Evolutionary conservation across 2,329 filamentous ascomycete species (phyloP).

Genomic region (Corinectria fuckeliana): DNA sequence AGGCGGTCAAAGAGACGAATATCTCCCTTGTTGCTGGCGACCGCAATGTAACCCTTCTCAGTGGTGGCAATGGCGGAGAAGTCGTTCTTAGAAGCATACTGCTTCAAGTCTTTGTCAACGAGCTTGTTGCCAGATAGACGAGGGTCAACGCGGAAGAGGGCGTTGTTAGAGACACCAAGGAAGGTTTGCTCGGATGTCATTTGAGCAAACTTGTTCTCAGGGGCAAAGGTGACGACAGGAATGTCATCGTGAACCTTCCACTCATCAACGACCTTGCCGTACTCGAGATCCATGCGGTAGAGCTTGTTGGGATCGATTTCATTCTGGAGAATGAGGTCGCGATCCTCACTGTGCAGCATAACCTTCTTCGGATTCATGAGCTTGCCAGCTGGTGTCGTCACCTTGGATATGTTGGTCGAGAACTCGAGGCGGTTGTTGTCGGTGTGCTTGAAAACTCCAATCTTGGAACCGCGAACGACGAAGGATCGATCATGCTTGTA

Average conservation of each 20-base stretch:
- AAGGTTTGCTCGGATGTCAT: slow-evolving; percentile 97
- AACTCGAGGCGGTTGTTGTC: slow-evolving; percentile 92
- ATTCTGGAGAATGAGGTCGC: slow-evolving; percentile 89
- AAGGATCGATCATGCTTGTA: slow-evolving; percentile 98
- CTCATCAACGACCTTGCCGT: slow-evolving; percentile 96
- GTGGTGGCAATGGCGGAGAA: slow-evolving; percentile 95
- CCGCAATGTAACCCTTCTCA: slow-evolving; percentile 94
- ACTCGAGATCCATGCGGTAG: slow-evolving; percentile 97
- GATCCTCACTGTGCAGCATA: slow-evolving; percentile 92
- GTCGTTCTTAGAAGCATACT: slow-evolving; percentile 96
- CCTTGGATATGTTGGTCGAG: slow-evolving; percentile 95
- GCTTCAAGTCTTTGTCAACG: slow-evolving; percentile 90
- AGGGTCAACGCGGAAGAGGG: slow-evolving; percentile 91
- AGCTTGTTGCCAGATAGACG: slow-evolving; percentile 90
- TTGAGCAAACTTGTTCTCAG: slow-evolving; percentile 97
- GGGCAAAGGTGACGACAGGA: slow-evolving; percentile 87
- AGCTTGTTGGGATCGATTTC: slow-evolving; percentile 84
- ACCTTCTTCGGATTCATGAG: slow-evolving; percentile 95
- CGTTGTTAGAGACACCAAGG: slow-evolving; percentile 89
- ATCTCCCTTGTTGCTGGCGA: slow-evolving; percentile 97
- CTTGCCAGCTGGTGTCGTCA: slow-evolving; percentile 85
- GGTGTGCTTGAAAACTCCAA: slow-evolving; percentile 98
- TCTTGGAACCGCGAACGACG: slow-evolving; percentile 95
- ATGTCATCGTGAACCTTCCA: slow-evolving; percentile 99
- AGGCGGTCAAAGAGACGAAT: slow-evolving; percentile 95